Conservation (phyloP, 139 green algal genomes). For the Microglena sp. region DNA sequence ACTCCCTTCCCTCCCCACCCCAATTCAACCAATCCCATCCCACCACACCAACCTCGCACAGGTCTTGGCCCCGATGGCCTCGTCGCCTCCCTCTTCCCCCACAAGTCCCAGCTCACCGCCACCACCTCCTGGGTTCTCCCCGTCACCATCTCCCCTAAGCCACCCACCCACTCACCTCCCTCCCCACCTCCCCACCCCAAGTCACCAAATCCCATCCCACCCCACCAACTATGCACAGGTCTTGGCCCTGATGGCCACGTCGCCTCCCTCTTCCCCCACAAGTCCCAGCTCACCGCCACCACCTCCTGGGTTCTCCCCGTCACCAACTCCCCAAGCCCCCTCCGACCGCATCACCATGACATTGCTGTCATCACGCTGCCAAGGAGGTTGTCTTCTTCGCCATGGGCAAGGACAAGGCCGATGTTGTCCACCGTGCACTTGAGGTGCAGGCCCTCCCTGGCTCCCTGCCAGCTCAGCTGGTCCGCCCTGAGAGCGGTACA, state of each 20-base stretch:
- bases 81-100: slow-evolving; percentile 96
- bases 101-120: slow-evolving; percentile 33
- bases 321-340: slow-evolving; percentile 93
- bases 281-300: slow-evolving; percentile 25
- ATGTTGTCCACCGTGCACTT: slow-evolving; percentile 78
- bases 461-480: slow-evolving; percentile 78
- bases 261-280: slow-evolving; percentile 95
- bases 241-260: slow-evolving; percentile 96
- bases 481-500: slow-evolving; percentile 46
- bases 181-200: too few relatives aligned
- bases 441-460: slow-evolving; percentile 83
- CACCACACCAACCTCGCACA: too few relatives aligned
- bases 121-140: slow-evolving; percentile 81
- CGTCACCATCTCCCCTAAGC: too few relatives aligned
- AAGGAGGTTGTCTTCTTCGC: slow-evolving; percentile 56
- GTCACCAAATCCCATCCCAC: too few relatives aligned
- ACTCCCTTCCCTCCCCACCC: too few relatives aligned
- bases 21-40: too few relatives aligned
- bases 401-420: slow-evolving; percentile 62
- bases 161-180: too few relatives aligned
- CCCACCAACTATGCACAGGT: too few relatives aligned
- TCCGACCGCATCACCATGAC: slow-evolving; percentile 89
- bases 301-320: slow-evolving; percentile 87
- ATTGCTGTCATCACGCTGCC: slow-evolving; percentile 77
- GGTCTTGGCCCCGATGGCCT: slow-evolving; percentile 95